phyloP scores from a whole-genome alignment of 1,284 basidiomycete genomes.

The Polyporus tsugae region DNA sequence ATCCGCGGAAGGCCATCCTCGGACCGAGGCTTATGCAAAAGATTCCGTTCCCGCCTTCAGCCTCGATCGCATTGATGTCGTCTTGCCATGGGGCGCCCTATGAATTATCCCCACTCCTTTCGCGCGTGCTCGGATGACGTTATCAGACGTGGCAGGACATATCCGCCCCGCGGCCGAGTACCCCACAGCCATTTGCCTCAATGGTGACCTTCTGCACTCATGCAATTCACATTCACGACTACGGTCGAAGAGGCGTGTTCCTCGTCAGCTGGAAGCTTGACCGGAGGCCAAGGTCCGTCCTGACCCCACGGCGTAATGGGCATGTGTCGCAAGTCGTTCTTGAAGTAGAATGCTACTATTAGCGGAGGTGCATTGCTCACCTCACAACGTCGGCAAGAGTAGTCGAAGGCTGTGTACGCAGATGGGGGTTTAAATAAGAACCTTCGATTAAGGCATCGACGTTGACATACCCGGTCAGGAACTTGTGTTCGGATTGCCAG shows the following conservation, averaged over 20 bases:
- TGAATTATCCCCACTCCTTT: too few relatives aligned
- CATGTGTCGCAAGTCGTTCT: background rate
- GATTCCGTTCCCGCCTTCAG: too few relatives aligned
- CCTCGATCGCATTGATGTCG: too few relatives aligned
- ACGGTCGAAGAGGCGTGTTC: background rate
- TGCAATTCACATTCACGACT: background rate
- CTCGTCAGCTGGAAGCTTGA: background rate
- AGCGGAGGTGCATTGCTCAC: too few relatives aligned
- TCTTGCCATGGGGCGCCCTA: too few relatives aligned
- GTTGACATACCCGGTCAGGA: background rate
- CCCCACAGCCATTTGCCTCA: too few relatives aligned
- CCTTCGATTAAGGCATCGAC: background rate
- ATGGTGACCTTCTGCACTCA: background rate
- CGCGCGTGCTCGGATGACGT: too few relatives aligned
- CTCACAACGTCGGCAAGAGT: background rate
- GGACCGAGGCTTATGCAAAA: background rate
- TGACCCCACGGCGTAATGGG: background rate
- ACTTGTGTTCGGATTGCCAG: background rate
- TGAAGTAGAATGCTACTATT: too few relatives aligned
- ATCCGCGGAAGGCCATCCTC: background rate
- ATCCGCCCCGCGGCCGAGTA: too few relatives aligned
- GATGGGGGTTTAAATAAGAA: background rate
- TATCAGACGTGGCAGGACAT: too few relatives aligned
- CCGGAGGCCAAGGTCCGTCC: background rate
- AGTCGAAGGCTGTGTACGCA: background rate